Base-by-base conservation (phyloP, 768 basidiomycete species). In the Vararia minispora region DNA sequence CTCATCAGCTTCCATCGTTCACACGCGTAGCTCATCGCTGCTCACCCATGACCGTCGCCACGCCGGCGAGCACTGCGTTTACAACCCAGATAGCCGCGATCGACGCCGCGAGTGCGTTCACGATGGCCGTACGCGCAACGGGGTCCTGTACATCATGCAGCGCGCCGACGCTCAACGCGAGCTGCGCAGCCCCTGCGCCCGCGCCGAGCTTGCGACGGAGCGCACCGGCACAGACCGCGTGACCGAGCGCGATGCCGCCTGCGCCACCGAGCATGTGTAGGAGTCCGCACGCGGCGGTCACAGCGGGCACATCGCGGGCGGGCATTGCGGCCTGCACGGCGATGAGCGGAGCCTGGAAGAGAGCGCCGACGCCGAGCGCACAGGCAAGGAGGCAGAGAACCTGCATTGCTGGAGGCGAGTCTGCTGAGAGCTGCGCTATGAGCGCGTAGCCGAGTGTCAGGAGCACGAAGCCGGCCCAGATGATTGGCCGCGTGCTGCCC, bases 71-170 rank as follows among this genome's bases (percentile, higher is more conserved):
- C 0, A 74, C 77, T 7, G 76, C 76, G 54, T 64, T 65, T 6
- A 76, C 74, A 16, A 80, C 44, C 79, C 81, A 85, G 17, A 85
- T 74, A 31, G 45, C 58, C 45, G 66, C 66, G 27, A 85, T 74
- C 3, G 79, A 74, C 23, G 63, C 61, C 12, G 79, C 65, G 57
- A 74, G 83, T 0, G 79, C 79, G 40, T 80, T 63, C 24, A 76
- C 66, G 7, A 80, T 59, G 28, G 61, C 61, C 18, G 59, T 48
- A 9, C 74, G 75, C 22, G 64, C 52, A 9, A 50, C 49, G 6
- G 67, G 57, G 45, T 85, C 67, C 75, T 79, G 47, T 18, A 35
- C 20, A 23, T 23, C 16, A 12, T 35, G 12, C 17, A 35, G 22
- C 12, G n/a, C 20, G 17, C 34, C 20, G 12, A 35, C 20, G 34